Evolutionary conservation across 768 basidiomycete species (phyloP).

Genomic region (Lyophyllum atratum): DNA sequence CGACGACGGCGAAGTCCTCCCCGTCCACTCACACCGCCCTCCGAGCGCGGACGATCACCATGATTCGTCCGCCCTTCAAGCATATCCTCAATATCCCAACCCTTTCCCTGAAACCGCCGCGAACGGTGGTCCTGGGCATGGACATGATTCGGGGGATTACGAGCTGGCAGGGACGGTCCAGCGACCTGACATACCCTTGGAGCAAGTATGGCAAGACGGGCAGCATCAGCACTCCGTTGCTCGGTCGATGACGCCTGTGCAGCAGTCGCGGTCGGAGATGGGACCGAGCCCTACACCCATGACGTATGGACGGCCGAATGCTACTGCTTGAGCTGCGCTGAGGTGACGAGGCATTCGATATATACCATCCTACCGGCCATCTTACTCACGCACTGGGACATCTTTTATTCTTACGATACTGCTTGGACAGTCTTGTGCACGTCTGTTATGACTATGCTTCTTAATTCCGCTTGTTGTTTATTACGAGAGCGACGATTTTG

Average conservation of each 20-base stretch:
- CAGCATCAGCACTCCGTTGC: conserved; percentile 17
- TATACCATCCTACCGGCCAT: not conserved
- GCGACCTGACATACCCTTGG: conserved; percentile 29
- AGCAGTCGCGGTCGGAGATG: not conserved
- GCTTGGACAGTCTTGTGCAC: not conserved
- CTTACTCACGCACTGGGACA: not conserved
- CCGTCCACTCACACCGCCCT: conserved; percentile 28
- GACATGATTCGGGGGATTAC: conserved; percentile 15
- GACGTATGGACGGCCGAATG: not conserved
- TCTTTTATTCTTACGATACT: not conserved
- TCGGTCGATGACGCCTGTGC: conserved; percentile 2
- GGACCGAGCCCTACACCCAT: not conserved
- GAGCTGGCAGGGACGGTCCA: conserved; percentile 36
- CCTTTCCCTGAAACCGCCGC: conserved; percentile 10
- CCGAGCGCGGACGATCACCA: conserved; percentile 7
- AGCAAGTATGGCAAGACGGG: conserved; percentile 38
- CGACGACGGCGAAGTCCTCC: conserved; percentile 44
- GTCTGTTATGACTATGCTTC: not conserved
- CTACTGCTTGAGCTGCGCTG: not conserved
- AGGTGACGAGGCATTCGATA: not conserved
- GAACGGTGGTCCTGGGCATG: not conserved
- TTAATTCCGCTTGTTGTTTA: not conserved
- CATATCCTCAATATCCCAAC: conserved; percentile 8
- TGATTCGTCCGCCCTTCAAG: conserved; percentile 10
- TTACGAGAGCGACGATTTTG: not conserved